A percentile compares a stretch with the other conserved stretches of the same genome.
phyloP scores from a whole-genome alignment of 371 early-diverging fungal genomes.

The Haplosporangium sp. region DNA sequence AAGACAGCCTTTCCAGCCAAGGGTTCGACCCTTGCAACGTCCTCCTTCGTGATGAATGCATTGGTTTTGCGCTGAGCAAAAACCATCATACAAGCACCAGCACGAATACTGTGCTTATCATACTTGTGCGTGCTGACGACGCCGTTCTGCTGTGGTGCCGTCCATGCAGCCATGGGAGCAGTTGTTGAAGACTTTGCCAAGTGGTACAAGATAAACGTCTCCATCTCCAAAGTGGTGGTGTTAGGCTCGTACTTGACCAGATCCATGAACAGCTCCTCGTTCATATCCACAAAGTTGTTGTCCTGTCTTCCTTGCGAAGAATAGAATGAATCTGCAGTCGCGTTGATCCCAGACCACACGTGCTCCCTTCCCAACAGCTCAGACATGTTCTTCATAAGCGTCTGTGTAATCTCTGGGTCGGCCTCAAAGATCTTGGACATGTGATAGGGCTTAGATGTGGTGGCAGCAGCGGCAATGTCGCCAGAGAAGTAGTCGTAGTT shows the following conservation, averaged over 20 bases:
- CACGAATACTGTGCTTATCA: slow-evolving; percentile 66
- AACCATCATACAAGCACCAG: slow-evolving; percentile 88
- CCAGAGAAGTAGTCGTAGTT: slow-evolving; percentile 83
- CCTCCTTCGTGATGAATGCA: slow-evolving; percentile 77
- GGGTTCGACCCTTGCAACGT: slow-evolving; percentile 68
- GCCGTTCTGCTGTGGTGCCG: slow-evolving; percentile 1
- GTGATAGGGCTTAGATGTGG: slow-evolving; percentile 66
- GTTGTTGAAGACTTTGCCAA: slow-evolving; percentile 69
- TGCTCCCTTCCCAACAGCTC: slow-evolving; percentile 60
- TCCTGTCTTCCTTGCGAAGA: slow-evolving; percentile 89
- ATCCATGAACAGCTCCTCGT: slow-evolving; percentile 69
- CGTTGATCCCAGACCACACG: slow-evolving; percentile 81
- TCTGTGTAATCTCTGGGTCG: slow-evolving; percentile 67
- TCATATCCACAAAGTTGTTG: slow-evolving; percentile 83
- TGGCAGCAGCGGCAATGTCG: slow-evolving; percentile 28
- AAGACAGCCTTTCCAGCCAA: slow-evolving; percentile 78
- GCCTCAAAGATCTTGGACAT: slow-evolving; percentile 73
- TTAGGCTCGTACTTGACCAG: slow-evolving; percentile 62
- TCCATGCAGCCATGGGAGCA: slow-evolving; percentile 27
- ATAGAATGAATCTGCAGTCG: slow-evolving; percentile 93
- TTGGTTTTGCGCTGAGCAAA: slow-evolving; percentile 85
- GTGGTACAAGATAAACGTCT: slow-evolving; percentile 88
- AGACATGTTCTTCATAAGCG: slow-evolving; percentile 57
- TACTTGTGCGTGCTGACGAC: not conserved
- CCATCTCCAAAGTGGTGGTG: slow-evolving; percentile 91